Evolutionary conservation across 495 filamentous ascomycete genomes (phyloP).

Genomic region (Lasiosphaeria ovina): DNA sequence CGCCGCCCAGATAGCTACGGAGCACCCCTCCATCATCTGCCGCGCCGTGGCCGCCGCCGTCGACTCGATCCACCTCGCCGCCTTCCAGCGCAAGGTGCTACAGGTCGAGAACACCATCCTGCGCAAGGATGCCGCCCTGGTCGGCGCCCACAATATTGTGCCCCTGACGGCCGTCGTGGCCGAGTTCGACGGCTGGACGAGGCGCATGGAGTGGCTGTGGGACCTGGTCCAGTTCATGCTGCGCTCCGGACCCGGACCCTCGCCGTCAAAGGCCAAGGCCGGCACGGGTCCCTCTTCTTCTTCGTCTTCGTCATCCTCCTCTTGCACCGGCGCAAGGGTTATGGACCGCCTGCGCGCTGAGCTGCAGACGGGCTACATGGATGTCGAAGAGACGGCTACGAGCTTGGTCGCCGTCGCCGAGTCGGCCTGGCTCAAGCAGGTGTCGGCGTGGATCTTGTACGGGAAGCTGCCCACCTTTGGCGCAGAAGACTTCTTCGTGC

Average conservation of each 20-base stretch:
- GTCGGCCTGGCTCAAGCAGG: slow-evolving; percentile 84
- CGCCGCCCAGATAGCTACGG: slow-evolving; percentile 61
- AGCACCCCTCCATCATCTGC: slow-evolving; percentile 76
- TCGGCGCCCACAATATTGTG: slow-evolving; percentile 89
- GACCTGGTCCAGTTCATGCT: slow-evolving; percentile 65
- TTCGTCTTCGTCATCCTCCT: no score
- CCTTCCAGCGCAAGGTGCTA: slow-evolving; percentile 79
- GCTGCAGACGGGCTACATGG: slow-evolving; percentile 82
- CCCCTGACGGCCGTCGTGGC: slow-evolving; percentile 80
- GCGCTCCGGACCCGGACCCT: slow-evolving; percentile 16
- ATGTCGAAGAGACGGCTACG: slow-evolving; percentile 72
- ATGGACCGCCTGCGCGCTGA: slow-evolving; percentile 73
- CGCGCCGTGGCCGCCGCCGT: slow-evolving; percentile 84
- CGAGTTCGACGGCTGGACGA: slow-evolving; percentile 81
- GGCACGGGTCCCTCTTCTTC: slow-evolving; percentile 2
- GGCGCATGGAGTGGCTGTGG: slow-evolving; percentile 84
- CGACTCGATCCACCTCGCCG: slow-evolving; percentile 65
- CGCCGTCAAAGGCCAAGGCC: slow-evolving; percentile 3
- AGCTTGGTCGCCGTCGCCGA: slow-evolving; percentile 76
- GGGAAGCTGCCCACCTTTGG: slow-evolving; percentile 74
- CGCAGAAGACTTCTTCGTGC: slow-evolving; percentile 79
- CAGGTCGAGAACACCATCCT: slow-evolving; percentile 79
- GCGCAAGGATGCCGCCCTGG: slow-evolving; percentile 63
- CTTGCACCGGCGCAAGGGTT: slow-evolving; percentile 57
- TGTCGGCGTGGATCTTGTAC: slow-evolving; percentile 86